These are phyloP conservation scores for Populus hybrid DNA, from an alignment of 441 rosid genomes.

Conservation along the genomic window DNA sequence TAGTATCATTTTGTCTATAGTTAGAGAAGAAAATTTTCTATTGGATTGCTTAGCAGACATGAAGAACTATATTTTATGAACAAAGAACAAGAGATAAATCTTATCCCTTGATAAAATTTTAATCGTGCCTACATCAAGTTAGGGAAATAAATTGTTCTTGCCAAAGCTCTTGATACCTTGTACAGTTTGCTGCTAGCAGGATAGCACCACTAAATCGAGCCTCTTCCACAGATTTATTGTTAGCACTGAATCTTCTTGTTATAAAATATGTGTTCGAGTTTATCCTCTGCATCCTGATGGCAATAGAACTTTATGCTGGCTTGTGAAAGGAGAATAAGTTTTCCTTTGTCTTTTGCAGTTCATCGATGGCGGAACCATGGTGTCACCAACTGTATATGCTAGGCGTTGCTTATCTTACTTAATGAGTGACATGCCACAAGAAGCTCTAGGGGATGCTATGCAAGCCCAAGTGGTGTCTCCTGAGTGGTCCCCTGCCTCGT, in stretches of 20 bases:
- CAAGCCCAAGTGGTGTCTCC: constrained; percentile 91
- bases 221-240: neutral
- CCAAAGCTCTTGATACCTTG: neutral
- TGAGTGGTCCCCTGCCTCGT: constrained; percentile 80
- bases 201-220: neutral
- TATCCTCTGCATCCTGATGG: neutral
- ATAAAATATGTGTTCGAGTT: neutral
- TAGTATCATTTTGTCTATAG: neutral
- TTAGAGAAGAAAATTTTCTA: neutral
- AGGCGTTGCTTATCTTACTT: constrained; percentile 86
- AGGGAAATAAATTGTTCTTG: neutral
- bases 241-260: neutral
- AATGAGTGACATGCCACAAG: constrained; percentile 75
- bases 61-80: neutral
- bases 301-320: neutral
- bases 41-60: neutral
- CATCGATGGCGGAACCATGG: constrained; percentile 83
- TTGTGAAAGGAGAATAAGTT: neutral
- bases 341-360: constrained; percentile 42
- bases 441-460: constrained; percentile 94
- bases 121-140: too few relatives aligned
- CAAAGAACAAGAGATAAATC: neutral
- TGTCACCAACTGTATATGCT: constrained; percentile 86
- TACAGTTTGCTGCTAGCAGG: neutral
- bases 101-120: neutral